Percentiles rank a stretch among this genome's conserved stretches.
Conservation (phyloP, 2,329 filamentous ascomycete species). For the Metarhizium rileyi region DNA sequence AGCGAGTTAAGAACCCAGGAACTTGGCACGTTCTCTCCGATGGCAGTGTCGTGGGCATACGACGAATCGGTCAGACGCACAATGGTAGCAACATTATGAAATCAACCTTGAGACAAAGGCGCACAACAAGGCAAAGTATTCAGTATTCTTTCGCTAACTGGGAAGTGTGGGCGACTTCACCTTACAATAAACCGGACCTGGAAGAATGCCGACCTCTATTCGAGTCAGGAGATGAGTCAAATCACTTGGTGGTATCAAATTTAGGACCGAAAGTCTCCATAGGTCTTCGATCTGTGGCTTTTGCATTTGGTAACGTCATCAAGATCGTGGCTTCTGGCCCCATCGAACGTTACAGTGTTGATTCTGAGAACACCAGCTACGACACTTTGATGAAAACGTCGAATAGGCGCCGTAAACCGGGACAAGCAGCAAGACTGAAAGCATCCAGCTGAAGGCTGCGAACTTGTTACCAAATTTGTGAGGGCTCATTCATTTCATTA, state of each 20-base stretch:
- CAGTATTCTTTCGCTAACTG: constrained; percentile 22
- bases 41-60: constrained; percentile 54
- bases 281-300: constrained; percentile 55
- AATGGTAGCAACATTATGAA: background rate
- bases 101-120: constrained; percentile 3
- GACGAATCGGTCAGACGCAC: constrained; percentile 28
- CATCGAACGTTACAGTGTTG: constrained; percentile 50
- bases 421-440: constrained; percentile 13
- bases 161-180: constrained; percentile 46
- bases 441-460: constrained; percentile 3
- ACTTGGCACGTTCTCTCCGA: constrained; percentile 53
- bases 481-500: too few species aligned
- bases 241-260: constrained; percentile 53
- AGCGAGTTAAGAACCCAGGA: constrained; percentile 52
- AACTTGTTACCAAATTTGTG: background rate
- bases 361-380: constrained; percentile 18
- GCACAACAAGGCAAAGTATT: background rate
- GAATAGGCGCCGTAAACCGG: constrained; percentile 29
- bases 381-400: constrained; percentile 25
- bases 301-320: constrained; percentile 63
- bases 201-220: constrained; percentile 38
- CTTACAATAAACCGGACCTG: constrained; percentile 32
- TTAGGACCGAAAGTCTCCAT: constrained; percentile 56
- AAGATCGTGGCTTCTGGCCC: constrained; percentile 58
- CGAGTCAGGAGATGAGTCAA: constrained; percentile 28